Evolutionary conservation across 148 eudicot species (phyloP), one percentile per base, ranked within the genome.

Genomic region (Fagopyrum tataricum): DNA sequence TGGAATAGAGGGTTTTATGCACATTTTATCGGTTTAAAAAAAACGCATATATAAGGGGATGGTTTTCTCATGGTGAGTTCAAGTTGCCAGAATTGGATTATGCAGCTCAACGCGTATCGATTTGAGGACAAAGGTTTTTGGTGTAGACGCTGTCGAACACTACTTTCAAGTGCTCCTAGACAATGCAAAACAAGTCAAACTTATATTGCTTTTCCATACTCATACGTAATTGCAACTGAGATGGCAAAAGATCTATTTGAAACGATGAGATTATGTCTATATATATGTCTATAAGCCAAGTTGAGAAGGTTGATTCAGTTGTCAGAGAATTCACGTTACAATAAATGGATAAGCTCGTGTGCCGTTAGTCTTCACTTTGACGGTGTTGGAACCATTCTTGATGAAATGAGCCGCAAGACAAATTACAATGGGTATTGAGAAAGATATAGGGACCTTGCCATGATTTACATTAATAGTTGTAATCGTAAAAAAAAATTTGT

Each of bases 21-120:
- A 0, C 17, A 4, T 1, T 49, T 18, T 55, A 62, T 31, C 37
- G 68, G 68, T 31, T 62, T 31, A 26, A 4, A n/a, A 42, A 13
- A 31, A 8, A 75, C 97, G 91, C 97, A 82, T 95, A 75, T 90
- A 97, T 13, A 96, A 95, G 74, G 91, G 97, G 98, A 88, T 95
- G 89, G 87, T 90, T 76, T 75, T n/a, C 87, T 78, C 92, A 83
- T 66, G 83, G 83, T 11, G 92, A 88, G 68, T 85, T 76, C 79
- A 73, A 87, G 48, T 24, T 86, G 78, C 83, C 87, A 13, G 97
- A 91, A 81, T 81, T 94, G 7, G 98, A 95, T 78, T 87, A 90
- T 77, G 97, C 96, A 75, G 80, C 77, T 68, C 96, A n/a, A n/a
- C n/a, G n/a, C n/a, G 92, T 40, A 86, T 95, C 62, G 96, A 91